Percentiles rank a stretch among this genome's conserved stretches.
Conservation (phyloP, 2,329 filamentous ascomycete genomes). For the Microsporum audouinii region DNA sequence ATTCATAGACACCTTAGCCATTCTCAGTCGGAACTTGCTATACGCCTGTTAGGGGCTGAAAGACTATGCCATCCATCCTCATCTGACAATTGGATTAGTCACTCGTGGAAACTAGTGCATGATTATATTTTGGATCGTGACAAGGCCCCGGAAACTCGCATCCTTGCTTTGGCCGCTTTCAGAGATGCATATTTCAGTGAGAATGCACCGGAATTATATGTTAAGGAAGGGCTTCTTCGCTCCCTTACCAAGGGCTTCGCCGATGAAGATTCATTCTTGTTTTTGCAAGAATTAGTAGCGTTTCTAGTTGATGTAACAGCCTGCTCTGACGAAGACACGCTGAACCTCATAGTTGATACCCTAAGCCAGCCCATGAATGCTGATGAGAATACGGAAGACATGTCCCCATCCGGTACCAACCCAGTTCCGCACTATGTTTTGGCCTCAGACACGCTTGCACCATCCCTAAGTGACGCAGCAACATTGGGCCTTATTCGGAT, state of each 20-base stretch:
- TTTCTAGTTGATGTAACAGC: conserved; percentile 28
- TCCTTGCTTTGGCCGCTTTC: conserved; percentile 28
- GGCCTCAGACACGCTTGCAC: conserved; percentile 22
- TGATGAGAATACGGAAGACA: conserved; percentile 24
- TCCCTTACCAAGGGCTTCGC: conserved; percentile 26
- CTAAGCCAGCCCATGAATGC: conserved; percentile 27
- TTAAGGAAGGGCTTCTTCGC: conserved; percentile 24
- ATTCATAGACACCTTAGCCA: conserved; percentile 28
- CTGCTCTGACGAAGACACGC: conserved; percentile 22
- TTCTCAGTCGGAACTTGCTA: conserved; percentile 30
- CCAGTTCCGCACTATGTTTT: conserved; percentile 24
- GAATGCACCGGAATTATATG: conserved; percentile 20
- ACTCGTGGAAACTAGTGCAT: conserved; percentile 26
- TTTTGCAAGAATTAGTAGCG: conserved; percentile 30
- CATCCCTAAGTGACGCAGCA: conserved; percentile 49
- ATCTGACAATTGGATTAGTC: conserved; percentile 24
- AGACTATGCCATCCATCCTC: conserved; percentile 24
- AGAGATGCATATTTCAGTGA: conserved; percentile 30
- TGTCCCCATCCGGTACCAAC: conserved; percentile 33
- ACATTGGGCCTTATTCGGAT: conserved; percentile 60
- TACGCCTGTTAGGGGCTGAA: conserved; percentile 26
- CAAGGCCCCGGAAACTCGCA: conserved; percentile 31
- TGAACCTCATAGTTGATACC: conserved; percentile 24
- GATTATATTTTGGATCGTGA: conserved; percentile 29
- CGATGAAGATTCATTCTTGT: conserved; percentile 28